Conservation (phyloP, 306 rosid species). For the Quillaja saponaria region DNA sequence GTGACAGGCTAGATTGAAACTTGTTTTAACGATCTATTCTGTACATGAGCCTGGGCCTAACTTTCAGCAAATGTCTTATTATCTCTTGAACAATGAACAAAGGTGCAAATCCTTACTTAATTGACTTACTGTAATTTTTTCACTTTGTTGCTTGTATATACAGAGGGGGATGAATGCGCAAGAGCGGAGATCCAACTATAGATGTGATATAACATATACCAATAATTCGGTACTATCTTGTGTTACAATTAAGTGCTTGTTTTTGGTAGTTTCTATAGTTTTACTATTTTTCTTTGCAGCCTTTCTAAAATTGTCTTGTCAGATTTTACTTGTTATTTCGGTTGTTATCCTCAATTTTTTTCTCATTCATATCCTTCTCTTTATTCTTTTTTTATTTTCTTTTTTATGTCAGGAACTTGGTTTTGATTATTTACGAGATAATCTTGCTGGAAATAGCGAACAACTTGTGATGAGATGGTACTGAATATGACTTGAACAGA, state of each 20-base stretch:
- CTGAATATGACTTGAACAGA: slow-evolving; percentile 27
- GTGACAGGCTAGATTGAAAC: slow-evolving; percentile 19
- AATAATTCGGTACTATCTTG: slow-evolving; percentile 94
- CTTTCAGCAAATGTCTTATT: slow-evolving; percentile 13
- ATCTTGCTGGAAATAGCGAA: slow-evolving; percentile 83
- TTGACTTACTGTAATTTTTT: slow-evolving; percentile 14
- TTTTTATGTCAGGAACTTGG: slow-evolving; percentile 77
- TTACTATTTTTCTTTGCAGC: too few species aligned
- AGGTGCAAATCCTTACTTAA: slow-evolving; percentile 16
- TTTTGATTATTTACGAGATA: slow-evolving; percentile 93
- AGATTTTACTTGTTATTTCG: slow-evolving; percentile 24
- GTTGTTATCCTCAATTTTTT: slow-evolving; percentile 21
- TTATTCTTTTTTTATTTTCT: slow-evolving; percentile 22
- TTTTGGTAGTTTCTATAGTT: too few species aligned
- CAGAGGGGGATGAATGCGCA: slow-evolving; percentile 79
- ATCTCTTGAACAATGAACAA: background rate
- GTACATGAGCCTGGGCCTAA: slow-evolving; percentile 16
- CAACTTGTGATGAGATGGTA: slow-evolving; percentile 99
- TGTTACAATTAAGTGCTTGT: too few species aligned
- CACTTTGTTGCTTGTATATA: slow-evolving; percentile 37
- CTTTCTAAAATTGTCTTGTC: too few species aligned
- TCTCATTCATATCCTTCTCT: slow-evolving; percentile 24
- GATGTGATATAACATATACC: slow-evolving; percentile 88
- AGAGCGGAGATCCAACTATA: slow-evolving; percentile 73
- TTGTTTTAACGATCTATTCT: slow-evolving; percentile 9